Evolutionary conservation across 106 monocot species (phyloP).

Genomic region (Ottelia alismoides): DNA sequence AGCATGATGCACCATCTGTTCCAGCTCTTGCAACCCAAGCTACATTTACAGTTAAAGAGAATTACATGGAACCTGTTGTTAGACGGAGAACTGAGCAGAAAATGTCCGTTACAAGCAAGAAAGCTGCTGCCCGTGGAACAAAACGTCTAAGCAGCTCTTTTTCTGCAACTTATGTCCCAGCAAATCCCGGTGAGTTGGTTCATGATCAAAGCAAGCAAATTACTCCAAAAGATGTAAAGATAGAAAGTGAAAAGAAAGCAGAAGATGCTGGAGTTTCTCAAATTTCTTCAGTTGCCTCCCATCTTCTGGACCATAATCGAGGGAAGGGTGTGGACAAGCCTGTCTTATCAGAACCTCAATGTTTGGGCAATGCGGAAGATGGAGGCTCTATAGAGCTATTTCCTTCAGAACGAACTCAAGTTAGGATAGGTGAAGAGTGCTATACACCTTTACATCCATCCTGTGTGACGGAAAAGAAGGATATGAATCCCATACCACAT

Average conservation of each 20-base stretch:
- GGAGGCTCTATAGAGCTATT: too few species aligned
- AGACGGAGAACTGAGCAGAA: constrained; percentile 33
- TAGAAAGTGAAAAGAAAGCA: neutral
- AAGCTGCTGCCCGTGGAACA: constrained; percentile 67
- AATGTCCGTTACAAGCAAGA: constrained; percentile 55
- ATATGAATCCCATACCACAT: too few species aligned
- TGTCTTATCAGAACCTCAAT: too few species aligned
- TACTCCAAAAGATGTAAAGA: neutral
- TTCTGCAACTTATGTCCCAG: constrained; percentile 19
- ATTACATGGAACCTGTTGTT: constrained; percentile 13
- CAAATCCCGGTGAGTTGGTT: neutral
- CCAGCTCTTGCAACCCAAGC: constrained; percentile 10
- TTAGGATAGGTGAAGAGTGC: too few species aligned
- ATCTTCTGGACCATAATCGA: too few species aligned
- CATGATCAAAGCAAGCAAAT: neutral
- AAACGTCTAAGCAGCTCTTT: constrained; percentile 29
- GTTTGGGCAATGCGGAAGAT: too few species aligned
- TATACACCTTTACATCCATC: too few species aligned
- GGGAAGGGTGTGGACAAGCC: too few species aligned
- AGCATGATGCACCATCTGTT: constrained; percentile 8
- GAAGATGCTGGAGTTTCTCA: too few species aligned
- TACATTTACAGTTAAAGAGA: constrained; percentile 10
- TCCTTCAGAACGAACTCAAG: too few species aligned
- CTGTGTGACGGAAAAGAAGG: too few species aligned
- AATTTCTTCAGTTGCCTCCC: too few species aligned